These are phyloP conservation scores for Petrea volubilis DNA, from an alignment of 257 asterid genomes.

Conservation along the genomic window DNA sequence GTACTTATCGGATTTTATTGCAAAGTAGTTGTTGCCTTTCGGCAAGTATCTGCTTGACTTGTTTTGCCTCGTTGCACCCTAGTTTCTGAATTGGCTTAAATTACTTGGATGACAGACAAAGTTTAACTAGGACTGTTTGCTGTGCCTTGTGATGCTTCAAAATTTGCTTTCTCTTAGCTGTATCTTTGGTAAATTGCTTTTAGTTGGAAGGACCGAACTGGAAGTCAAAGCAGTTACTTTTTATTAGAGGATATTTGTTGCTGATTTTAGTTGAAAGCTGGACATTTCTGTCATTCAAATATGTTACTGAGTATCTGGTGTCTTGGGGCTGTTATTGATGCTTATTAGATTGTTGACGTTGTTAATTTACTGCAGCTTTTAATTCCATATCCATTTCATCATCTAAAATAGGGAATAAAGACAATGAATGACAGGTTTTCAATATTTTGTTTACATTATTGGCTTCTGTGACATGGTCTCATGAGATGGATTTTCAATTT, in stretches of 20 bases:
- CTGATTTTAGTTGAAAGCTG: neutral
- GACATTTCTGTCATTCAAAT: neutral
- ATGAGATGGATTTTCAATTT: neutral
- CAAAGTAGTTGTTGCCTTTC: slow-evolving; percentile 3
- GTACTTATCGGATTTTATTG: slow-evolving; percentile 10
- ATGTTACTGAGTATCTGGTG: neutral
- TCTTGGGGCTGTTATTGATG: slow-evolving; percentile 10
- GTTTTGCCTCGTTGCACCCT: neutral
- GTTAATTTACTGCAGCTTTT: neutral
- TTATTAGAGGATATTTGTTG: neutral
- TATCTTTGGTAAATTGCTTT: slow-evolving; percentile 3
- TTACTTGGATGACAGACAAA: neutral
- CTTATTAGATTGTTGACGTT: slow-evolving; percentile 7
- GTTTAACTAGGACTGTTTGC: neutral
- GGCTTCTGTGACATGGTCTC: neutral
- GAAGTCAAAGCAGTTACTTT: neutral
- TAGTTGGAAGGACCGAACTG: neutral
- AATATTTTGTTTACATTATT: neutral
- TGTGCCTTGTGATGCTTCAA: neutral
- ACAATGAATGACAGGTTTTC: neutral
- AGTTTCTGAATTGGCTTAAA: neutral
- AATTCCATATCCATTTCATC: neutral
- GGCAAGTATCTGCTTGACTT: neutral
- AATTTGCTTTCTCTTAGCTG: neutral
- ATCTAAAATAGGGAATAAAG: neutral